A percentile compares a stretch with the other conserved stretches of the same genome.
phyloP scores from a whole-genome alignment of 495 filamentous ascomycete species.

The Podospora appendiculata region DNA sequence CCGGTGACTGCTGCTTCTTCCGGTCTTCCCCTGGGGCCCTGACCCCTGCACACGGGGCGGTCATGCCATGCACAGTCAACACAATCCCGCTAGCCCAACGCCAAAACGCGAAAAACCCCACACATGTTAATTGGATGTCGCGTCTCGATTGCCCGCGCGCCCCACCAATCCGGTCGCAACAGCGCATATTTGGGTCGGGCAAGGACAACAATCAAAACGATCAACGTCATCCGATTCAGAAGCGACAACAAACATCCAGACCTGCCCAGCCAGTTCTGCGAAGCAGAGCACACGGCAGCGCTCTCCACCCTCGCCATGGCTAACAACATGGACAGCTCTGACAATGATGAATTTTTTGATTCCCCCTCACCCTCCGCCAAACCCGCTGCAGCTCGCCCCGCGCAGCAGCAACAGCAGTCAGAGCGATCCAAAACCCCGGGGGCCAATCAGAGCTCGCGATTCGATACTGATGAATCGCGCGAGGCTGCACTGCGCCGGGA shows the following conservation, averaged over 20 bases:
- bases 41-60: not conserved
- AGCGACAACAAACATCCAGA: not conserved
- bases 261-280: not conserved
- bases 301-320: conserved; percentile 11
- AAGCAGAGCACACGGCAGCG: not conserved
- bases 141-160: conserved; percentile 1
- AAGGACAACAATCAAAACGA: not conserved
- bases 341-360: conserved; percentile 55
- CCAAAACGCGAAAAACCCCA: conserved; percentile 17
- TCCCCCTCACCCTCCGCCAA: conserved; percentile 62
- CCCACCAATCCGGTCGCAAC: conserved; percentile 17
- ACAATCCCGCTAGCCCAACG: not conserved
- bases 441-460: conserved; percentile 46
- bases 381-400: conserved; percentile 1
- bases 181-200: conserved; percentile 1
- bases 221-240: conserved; percentile 9
- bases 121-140: conserved; percentile 4
- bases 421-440: conserved; percentile 34
- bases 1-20: not conserved
- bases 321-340: conserved; percentile 16
- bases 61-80: too few species aligned
- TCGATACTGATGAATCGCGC: conserved; percentile 60
- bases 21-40: not conserved
- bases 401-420: conserved; percentile 6
- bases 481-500: conserved; percentile 69